phyloP scores from a whole-genome alignment of 345 rosid species.

The Salix viminalis region DNA sequence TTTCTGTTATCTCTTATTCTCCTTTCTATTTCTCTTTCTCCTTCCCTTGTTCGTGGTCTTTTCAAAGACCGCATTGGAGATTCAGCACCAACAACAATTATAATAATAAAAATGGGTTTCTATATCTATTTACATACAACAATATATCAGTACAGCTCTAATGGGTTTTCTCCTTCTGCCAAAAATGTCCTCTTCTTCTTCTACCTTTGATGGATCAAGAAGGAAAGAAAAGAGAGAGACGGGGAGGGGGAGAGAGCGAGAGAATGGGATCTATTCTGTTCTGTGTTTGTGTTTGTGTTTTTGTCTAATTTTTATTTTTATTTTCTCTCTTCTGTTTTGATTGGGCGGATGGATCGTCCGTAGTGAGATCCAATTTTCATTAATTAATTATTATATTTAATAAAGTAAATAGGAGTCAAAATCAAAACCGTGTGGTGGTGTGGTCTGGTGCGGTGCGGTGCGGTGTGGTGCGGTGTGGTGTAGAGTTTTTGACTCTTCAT shows the following conservation, averaged over 20 bases:
- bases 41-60: constrained; percentile 32
- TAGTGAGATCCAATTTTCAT: constrained; percentile 17
- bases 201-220: constrained; percentile 26
- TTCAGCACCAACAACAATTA: constrained; percentile 14
- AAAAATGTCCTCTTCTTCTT: neutral
- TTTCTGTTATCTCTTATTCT: neutral
- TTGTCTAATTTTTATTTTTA: neutral
- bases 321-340: constrained; percentile 1
- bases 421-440: constrained; percentile 24
- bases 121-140: neutral
- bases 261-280: constrained; percentile 15
- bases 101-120: neutral
- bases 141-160: neutral
- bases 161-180: constrained; percentile 18
- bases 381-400: neutral
- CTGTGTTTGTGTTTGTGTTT: constrained; percentile 3
- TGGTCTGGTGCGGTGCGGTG: constrained; percentile 17
- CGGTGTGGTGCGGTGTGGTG: constrained; percentile 10
- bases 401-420: constrained; percentile 10
- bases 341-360: constrained; percentile 19
- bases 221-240: neutral
- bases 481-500: neutral
- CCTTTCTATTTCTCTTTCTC: neutral
- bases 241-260: constrained; percentile 12
- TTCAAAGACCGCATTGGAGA: constrained; percentile 66